Evolutionary conservation across 2,329 filamentous ascomycete species (phyloP).

Genomic region (Aciculosporium take): DNA sequence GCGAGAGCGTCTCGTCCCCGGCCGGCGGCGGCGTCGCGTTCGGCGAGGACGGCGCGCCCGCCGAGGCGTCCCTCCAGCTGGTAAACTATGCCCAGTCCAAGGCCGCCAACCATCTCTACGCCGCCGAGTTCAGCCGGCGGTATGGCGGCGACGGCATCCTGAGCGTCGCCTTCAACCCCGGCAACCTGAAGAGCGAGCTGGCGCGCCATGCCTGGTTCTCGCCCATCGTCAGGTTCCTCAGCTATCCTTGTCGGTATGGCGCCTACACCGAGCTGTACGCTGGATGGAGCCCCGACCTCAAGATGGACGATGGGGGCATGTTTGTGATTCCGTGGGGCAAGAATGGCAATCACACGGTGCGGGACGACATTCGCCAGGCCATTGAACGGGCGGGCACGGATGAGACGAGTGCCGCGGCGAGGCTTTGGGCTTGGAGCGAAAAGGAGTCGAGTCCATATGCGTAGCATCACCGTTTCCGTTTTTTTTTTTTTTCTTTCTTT

Average conservation of each 20-base stretch:
- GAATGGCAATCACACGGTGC: slow-evolving; percentile 1
- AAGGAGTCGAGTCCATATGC: slow-evolving; percentile 4
- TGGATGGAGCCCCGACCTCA: slow-evolving; percentile 29
- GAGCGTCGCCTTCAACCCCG: slow-evolving; percentile 23
- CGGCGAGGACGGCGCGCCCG: slow-evolving; percentile 2
- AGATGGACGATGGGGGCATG: slow-evolving; percentile 12
- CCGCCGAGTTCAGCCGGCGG: slow-evolving; percentile 16
- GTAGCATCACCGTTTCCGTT: neutral
- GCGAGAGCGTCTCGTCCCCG: neutral
- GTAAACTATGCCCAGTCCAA: slow-evolving; percentile 15
- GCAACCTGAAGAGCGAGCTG: slow-evolving; percentile 25
- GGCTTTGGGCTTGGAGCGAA: slow-evolving; percentile 6
- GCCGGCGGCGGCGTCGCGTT: slow-evolving; percentile 10
- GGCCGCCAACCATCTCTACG: slow-evolving; percentile 18
- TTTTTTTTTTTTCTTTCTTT: neutral
- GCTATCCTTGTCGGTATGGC: slow-evolving; percentile 20
- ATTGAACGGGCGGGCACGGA: slow-evolving; percentile 2
- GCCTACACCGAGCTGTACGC: slow-evolving; percentile 35
- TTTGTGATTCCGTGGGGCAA: slow-evolving; percentile 7
- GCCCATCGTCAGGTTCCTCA: slow-evolving; percentile 10
- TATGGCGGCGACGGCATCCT: slow-evolving; percentile 16
- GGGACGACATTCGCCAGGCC: slow-evolving; percentile 2
- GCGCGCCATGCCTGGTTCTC: slow-evolving; percentile 13
- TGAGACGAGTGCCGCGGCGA: slow-evolving; percentile 1
- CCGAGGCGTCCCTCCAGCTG: neutral